phyloP scores from a whole-genome alignment of 306 rosid genomes.

The Arachis hypogaea region DNA sequence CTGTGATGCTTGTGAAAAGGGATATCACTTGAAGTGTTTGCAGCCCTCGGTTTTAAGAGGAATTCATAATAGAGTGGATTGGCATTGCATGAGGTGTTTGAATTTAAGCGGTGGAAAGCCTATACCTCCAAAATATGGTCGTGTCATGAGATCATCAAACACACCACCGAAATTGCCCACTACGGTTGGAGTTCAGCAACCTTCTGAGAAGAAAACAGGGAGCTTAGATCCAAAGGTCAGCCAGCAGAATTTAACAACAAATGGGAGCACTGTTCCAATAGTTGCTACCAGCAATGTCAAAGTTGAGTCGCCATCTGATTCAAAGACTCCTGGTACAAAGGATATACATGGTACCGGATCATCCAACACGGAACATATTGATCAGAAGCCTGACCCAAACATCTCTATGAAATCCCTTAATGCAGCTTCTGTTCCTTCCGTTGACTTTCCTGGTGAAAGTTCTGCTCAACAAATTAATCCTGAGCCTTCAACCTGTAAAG shows the following conservation, averaged over 20 bases:
- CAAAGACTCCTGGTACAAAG: slow-evolving; percentile 40
- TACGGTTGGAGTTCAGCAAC: slow-evolving; percentile 51
- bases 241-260: slow-evolving; percentile 52
- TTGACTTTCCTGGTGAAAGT: slow-evolving; percentile 49
- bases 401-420: slow-evolving; percentile 45
- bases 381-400: slow-evolving; percentile 55
- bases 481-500: slow-evolving; percentile 46
- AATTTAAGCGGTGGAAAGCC: slow-evolving; percentile 86
- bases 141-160: slow-evolving; percentile 90
- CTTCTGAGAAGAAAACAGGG: slow-evolving; percentile 69
- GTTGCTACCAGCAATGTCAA: slow-evolving; percentile 39
- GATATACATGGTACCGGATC: slow-evolving; percentile 49
- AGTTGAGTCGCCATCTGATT: slow-evolving; percentile 48
- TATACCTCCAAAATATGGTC: slow-evolving; percentile 99
- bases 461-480: slow-evolving; percentile 50
- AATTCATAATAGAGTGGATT: slow-evolving; percentile 91
- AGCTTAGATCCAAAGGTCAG: slow-evolving; percentile 56
- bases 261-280: slow-evolving; percentile 56
- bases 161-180: slow-evolving; percentile 65
- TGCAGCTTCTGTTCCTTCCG: slow-evolving; percentile 46
- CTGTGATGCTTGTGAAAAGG: slow-evolving; percentile 97
- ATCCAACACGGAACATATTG: slow-evolving; percentile 47
- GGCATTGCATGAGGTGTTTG: slow-evolving; percentile 94
- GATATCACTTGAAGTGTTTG: slow-evolving; percentile 83
- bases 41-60: slow-evolving; percentile 76